These are phyloP conservation scores for Mycosphaerella arachidis DNA, from an alignment of 2,329 filamentous ascomycete genomes.

Conservation along the genomic window DNA sequence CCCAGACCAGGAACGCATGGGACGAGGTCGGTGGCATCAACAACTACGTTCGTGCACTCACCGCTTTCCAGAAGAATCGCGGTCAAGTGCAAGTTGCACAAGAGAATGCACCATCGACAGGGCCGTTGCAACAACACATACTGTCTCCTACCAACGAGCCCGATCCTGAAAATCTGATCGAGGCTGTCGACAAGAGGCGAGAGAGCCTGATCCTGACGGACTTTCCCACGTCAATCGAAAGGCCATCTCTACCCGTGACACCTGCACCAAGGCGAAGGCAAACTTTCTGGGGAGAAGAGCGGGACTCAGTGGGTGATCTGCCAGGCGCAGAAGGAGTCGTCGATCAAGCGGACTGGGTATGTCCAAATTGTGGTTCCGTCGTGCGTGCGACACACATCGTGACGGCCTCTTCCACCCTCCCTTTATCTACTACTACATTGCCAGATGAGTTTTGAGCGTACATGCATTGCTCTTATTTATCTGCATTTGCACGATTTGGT, in stretches of 20 bases:
- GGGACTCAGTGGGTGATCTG: conserved; percentile 55
- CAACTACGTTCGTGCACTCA: conserved; percentile 73
- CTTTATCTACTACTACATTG: not conserved
- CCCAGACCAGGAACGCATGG: conserved; percentile 75
- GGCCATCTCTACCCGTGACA: conserved; percentile 85
- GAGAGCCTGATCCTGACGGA: conserved; percentile 71
- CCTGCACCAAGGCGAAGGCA: conserved; percentile 71
- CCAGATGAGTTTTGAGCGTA: conserved; percentile 3
- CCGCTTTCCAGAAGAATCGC: conserved; percentile 56
- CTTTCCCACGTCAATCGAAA: conserved; percentile 76
- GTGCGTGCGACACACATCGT: conserved; percentile 4
- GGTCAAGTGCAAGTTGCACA: conserved; percentile 34
- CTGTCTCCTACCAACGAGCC: conserved; percentile 24
- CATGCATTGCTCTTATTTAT: conserved; percentile 4
- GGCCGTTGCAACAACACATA: conserved; percentile 16
- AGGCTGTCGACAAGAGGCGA: conserved; percentile 37
- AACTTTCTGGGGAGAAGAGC: conserved; percentile 62
- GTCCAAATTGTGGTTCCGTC: conserved; percentile 49
- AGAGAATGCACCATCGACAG: conserved; percentile 15
- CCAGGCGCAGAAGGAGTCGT: conserved; percentile 79
- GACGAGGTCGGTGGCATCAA: conserved; percentile 86
- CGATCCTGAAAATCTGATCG: conserved; percentile 25
- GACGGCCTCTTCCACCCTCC: not conserved
- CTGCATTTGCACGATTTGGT: not conserved
- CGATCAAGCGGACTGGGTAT: conserved; percentile 89